A percentile compares a stretch with the other conserved stretches of the same genome.
These are phyloP conservation scores for Stereocaulon alpinum DNA, from an alignment of 495 filamentous ascomycete species.

Conservation along the genomic window DNA sequence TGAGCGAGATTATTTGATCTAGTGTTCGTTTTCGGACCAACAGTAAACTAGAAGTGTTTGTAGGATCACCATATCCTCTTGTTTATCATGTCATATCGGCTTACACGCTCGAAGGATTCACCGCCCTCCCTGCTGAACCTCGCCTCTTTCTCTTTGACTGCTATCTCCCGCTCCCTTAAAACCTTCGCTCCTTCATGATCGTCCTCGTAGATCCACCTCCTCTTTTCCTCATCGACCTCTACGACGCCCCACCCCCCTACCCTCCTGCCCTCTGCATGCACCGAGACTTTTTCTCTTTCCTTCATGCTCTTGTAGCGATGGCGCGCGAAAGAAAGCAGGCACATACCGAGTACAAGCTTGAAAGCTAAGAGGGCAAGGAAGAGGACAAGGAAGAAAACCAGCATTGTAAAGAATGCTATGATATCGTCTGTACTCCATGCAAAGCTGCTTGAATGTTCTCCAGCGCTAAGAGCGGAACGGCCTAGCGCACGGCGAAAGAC, in stretches of 20 bases:
- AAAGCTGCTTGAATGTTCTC: not conserved
- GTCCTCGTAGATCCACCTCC: slow-evolving; percentile 78
- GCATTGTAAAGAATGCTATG: slow-evolving; percentile 44
- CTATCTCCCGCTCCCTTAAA: slow-evolving; percentile 63
- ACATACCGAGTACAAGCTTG: slow-evolving; percentile 42
- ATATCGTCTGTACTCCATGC: slow-evolving; percentile 43
- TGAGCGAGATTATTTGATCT: not conserved
- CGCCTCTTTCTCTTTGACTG: slow-evolving; percentile 58
- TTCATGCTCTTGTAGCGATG: slow-evolving; percentile 76
- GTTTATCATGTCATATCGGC: slow-evolving; percentile 83
- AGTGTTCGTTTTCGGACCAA: not conserved
- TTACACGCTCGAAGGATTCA: slow-evolving; percentile 53
- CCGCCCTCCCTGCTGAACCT: slow-evolving; percentile 48
- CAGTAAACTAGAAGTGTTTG: not conserved
- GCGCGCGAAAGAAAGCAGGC: slow-evolving; percentile 47
- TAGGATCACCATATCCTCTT: slow-evolving; percentile 79
- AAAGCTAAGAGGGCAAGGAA: slow-evolving; percentile 39
- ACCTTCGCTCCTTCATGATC: slow-evolving; percentile 60
- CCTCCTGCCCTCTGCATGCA: slow-evolving; percentile 43
- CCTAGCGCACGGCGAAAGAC: slow-evolving; percentile 27
- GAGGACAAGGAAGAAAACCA: slow-evolving; percentile 25
- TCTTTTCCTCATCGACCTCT: slow-evolving; percentile 80
- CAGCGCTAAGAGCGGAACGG: slow-evolving; percentile 16
- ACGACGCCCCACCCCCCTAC: slow-evolving; percentile 52
- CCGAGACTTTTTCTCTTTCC: slow-evolving; percentile 39